Evolutionary conservation across 768 basidiomycete species (phyloP).

Genomic region (Tulasnella sp.): DNA sequence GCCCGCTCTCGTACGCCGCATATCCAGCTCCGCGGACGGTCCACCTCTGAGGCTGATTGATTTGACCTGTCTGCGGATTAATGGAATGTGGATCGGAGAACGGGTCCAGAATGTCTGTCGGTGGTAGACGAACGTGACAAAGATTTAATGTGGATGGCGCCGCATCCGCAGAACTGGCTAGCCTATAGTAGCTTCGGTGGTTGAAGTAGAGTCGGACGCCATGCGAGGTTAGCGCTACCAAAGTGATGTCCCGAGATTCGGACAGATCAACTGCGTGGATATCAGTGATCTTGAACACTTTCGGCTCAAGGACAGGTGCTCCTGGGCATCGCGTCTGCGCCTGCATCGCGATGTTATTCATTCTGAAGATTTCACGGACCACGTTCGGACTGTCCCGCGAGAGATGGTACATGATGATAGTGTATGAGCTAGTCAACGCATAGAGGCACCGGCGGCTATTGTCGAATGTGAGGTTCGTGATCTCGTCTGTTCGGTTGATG

Average conservation of each 20-base stretch:
- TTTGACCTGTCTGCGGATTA: constrained; percentile 20
- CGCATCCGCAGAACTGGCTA: constrained; percentile 16
- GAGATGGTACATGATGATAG: constrained; percentile 52
- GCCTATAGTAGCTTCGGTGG: constrained; percentile 20
- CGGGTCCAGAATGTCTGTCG: constrained; percentile 18
- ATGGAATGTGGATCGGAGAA: constrained; percentile 8
- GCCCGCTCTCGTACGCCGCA: constrained; percentile 6
- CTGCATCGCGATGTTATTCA: constrained; percentile 61
- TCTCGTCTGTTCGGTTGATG: constrained; percentile 44
- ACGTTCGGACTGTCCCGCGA: constrained; percentile 38
- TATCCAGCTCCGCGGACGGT: neutral
- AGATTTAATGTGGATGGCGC: constrained; percentile 44
- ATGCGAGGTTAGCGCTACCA: constrained; percentile 71
- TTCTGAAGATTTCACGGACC: constrained; percentile 58
- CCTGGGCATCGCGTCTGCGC: constrained; percentile 76
- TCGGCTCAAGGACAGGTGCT: constrained; percentile 55
- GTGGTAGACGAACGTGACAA: constrained; percentile 50
- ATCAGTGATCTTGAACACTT: constrained; percentile 56
- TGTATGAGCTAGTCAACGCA: constrained; percentile 53
- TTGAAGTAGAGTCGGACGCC: constrained; percentile 77
- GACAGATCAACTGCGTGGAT: constrained; percentile 56
- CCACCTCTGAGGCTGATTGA: constrained; percentile 28
- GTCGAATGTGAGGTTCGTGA: constrained; percentile 58
- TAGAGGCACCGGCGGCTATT: constrained; percentile 61
- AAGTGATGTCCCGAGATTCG: constrained; percentile 60